phyloP scores from a whole-genome alignment of 768 basidiomycete species.

The Lanmaoa pseudosensibilis region DNA sequence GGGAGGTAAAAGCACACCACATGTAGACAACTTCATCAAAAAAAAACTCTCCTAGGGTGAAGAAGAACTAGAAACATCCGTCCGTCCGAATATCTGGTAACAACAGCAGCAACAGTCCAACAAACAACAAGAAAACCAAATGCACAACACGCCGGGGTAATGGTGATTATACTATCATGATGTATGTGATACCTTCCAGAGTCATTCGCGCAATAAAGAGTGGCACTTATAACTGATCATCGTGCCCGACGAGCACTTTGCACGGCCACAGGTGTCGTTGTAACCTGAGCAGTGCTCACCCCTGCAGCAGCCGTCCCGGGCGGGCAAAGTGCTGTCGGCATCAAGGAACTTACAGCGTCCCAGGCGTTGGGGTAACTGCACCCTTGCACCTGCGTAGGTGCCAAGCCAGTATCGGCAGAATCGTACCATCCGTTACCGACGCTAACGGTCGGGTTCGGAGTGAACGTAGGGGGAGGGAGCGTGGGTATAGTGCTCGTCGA shows the following conservation, averaged over 20 bases:
- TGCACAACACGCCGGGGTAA: background rate
- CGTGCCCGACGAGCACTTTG: constrained; percentile 8
- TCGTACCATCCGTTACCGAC: constrained; percentile 61
- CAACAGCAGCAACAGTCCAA: background rate
- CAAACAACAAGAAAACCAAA: background rate
- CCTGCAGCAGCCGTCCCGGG: constrained; percentile 7
- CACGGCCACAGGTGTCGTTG: background rate
- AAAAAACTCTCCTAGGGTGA: background rate
- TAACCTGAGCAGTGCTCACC: constrained; percentile 1
- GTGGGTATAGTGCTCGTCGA: constrained; percentile 57
- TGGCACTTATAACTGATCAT: background rate
- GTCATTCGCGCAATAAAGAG: background rate
- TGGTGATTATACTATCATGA: background rate
- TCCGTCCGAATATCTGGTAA: background rate
- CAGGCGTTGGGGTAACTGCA: constrained; percentile 68
- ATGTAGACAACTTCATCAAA: background rate
- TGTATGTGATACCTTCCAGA: background rate
- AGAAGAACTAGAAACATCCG: constrained; percentile 1
- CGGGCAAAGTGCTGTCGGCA: constrained; percentile 48
- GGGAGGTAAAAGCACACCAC: constrained; percentile 10
- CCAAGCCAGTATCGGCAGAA: constrained; percentile 47
- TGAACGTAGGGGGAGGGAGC: constrained; percentile 55
- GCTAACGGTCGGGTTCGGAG: constrained; percentile 41
- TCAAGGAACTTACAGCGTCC: constrained; percentile 50
- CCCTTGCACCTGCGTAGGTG: constrained; percentile 59